phyloP scores from a whole-genome alignment of 495 filamentous ascomycete species.

The Podospora didyma region DNA sequence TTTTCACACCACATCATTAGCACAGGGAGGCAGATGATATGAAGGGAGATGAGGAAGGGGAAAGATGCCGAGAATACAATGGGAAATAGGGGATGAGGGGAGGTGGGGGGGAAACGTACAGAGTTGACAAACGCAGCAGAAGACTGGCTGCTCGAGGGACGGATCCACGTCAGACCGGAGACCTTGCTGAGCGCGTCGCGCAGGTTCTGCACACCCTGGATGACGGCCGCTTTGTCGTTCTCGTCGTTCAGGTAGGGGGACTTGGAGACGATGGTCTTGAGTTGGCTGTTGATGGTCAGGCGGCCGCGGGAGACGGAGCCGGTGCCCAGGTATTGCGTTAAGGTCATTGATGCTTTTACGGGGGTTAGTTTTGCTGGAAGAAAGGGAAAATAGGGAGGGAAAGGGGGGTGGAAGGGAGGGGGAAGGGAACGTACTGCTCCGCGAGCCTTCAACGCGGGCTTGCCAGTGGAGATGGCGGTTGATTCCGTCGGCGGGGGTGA shows the following conservation, averaged over 20 bases:
- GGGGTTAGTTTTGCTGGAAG: too few species aligned
- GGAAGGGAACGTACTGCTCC: conserved; percentile 13
- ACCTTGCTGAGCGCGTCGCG: conserved; percentile 48
- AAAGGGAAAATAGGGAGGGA: neutral
- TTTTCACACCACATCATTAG: neutral
- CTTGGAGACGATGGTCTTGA: conserved; percentile 48
- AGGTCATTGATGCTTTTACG: conserved; percentile 40
- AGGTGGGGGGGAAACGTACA: neutral
- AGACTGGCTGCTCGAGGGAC: conserved; percentile 46
- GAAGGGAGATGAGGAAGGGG: too few species aligned
- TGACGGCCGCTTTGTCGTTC: conserved; percentile 41
- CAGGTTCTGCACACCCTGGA: conserved; percentile 52
- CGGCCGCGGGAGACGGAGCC: conserved; percentile 53
- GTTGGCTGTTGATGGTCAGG: conserved; percentile 49
- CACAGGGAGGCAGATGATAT: too few species aligned
- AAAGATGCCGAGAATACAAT: too few species aligned
- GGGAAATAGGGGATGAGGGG: too few species aligned
- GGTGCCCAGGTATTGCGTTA: conserved; percentile 57
- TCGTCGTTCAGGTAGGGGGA: conserved; percentile 44
- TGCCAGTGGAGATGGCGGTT: conserved; percentile 58
- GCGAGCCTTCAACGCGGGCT: conserved; percentile 50
- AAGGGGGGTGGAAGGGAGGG: neutral
- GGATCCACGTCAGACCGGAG: conserved; percentile 45
- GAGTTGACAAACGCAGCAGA: conserved; percentile 48
- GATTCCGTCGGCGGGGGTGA: conserved; percentile 53